Conservation (phyloP, 768 basidiomycete genomes). For the Boletus reticulatus region DNA sequence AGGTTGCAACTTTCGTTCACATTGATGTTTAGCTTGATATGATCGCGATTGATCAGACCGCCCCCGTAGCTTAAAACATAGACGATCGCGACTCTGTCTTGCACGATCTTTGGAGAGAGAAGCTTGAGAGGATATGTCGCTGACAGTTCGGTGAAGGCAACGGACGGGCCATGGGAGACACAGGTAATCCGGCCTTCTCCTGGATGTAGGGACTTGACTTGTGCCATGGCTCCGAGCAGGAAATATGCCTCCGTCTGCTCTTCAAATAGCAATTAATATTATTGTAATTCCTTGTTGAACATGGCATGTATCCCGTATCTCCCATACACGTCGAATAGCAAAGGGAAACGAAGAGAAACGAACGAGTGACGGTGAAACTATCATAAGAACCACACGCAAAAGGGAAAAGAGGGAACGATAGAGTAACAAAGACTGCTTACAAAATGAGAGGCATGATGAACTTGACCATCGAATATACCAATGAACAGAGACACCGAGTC, state of each 20-base stretch:
- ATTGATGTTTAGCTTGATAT: constrained; percentile 58
- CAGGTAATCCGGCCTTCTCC: constrained; percentile 63
- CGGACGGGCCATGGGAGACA: constrained; percentile 49
- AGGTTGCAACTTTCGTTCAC: constrained; percentile 58
- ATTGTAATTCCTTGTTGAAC: constrained; percentile 28
- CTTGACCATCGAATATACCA: constrained; percentile 21
- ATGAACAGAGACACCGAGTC: constrained; percentile 20
- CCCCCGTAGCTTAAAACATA: constrained; percentile 91
- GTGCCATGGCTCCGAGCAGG: neutral
- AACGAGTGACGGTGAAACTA: constrained; percentile 25
- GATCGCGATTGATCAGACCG: constrained; percentile 86
- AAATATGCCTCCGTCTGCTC: neutral
- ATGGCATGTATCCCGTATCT: constrained; percentile 34
- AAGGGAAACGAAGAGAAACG: constrained; percentile 9
- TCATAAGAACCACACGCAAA: constrained; percentile 29
- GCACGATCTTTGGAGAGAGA: constrained; percentile 61
- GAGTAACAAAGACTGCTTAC: constrained; percentile 26
- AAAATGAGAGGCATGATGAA: constrained; percentile 26
- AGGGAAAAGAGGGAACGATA: constrained; percentile 25
- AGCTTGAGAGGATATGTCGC: constrained; percentile 89
- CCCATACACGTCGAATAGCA: constrained; percentile 37
- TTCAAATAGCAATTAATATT: constrained; percentile 14
- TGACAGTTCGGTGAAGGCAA: constrained; percentile 69
- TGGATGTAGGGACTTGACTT: constrained; percentile 12
- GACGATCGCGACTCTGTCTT: constrained; percentile 56